Evolutionary conservation across 2,329 filamentous ascomycete species (phyloP).

Genomic region (Fusarium xyrophilum): DNA sequence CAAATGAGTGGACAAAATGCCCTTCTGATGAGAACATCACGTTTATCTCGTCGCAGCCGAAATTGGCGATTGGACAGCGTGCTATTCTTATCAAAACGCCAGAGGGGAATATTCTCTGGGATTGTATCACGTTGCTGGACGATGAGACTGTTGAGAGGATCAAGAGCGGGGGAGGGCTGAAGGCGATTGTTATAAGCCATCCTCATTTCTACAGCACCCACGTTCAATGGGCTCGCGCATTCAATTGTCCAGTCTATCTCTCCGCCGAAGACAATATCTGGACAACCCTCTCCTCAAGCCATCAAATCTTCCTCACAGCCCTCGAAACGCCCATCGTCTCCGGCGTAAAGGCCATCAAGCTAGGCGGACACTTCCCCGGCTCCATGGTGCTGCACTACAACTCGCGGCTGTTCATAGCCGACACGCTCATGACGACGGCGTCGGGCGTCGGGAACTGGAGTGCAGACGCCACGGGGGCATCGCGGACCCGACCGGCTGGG

Average conservation of each 20-base stretch:
- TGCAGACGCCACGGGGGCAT: conserved; percentile 48
- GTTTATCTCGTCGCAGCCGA: conserved; percentile 58
- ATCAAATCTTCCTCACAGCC: conserved; percentile 56
- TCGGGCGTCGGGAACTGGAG: conserved; percentile 57
- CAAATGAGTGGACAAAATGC: conserved; percentile 62
- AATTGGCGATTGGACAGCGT: conserved; percentile 78
- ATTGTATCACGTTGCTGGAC: conserved; percentile 75
- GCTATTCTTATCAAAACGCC: conserved; percentile 72
- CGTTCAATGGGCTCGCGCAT: conserved; percentile 73
- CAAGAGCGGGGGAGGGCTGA: conserved; percentile 67
- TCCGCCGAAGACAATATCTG: conserved; percentile 70
- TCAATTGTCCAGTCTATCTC: conserved; percentile 74
- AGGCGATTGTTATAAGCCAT: conserved; percentile 77
- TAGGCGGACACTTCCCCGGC: conserved; percentile 82
- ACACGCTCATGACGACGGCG: conserved; percentile 77
- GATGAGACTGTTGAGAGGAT: conserved; percentile 66
- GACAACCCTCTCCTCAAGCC: conserved; percentile 58
- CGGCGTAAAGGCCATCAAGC: conserved; percentile 66
- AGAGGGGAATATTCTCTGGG: conserved; percentile 78
- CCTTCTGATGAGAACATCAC: conserved; percentile 53
- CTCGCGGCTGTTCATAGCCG: conserved; percentile 72
- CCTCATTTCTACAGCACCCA: conserved; percentile 85
- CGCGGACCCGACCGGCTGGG: conserved; percentile 49
- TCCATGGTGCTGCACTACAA: conserved; percentile 71
- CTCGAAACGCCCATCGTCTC: conserved; percentile 51